Evolutionary conservation across 2,329 filamentous ascomycete genomes (phyloP).

Genomic region (Aureobasidium sp.): DNA sequence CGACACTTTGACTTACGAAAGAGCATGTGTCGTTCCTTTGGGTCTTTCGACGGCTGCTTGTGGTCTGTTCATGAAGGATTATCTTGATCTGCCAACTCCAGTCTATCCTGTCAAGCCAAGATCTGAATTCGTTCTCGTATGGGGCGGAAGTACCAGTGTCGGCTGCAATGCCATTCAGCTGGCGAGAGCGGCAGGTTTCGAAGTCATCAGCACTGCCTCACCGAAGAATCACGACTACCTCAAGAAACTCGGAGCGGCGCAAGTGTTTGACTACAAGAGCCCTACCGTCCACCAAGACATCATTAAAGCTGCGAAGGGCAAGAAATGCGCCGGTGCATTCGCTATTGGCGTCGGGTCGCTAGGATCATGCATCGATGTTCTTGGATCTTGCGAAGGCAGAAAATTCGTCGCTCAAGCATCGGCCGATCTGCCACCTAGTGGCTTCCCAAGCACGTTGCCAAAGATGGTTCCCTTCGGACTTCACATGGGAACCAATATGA

Average conservation of each 20-base stretch:
- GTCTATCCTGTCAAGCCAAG: not conserved
- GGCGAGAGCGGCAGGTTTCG: conserved; percentile 36
- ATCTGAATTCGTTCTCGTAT: conserved; percentile 37
- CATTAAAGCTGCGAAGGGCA: conserved; percentile 3
- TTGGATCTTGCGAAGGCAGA: not conserved
- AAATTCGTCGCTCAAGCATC: not conserved
- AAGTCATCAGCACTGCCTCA: conserved; percentile 39
- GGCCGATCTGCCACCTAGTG: not conserved
- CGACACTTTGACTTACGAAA: not conserved
- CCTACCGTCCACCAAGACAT: conserved; percentile 27
- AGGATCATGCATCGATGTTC: not conserved
- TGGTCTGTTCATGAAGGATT: not conserved
- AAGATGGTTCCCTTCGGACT: too few relatives aligned
- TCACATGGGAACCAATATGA: not conserved
- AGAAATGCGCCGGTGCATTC: not conserved
- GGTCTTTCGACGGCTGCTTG: not conserved
- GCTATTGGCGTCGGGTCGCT: not conserved
- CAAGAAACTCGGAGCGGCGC: conserved; percentile 38
- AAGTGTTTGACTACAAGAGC: conserved; percentile 40
- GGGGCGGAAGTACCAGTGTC: conserved; percentile 45
- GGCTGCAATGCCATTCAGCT: conserved; percentile 43
- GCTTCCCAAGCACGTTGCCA: not conserved
- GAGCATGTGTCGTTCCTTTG: not conserved
- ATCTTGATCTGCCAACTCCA: not conserved
- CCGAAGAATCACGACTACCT: conserved; percentile 38